Percentiles rank a stretch among this genome's conserved stretches.
Conservation (phyloP, 768 basidiomycete species). For the Hygrophorus pudorinus region DNA sequence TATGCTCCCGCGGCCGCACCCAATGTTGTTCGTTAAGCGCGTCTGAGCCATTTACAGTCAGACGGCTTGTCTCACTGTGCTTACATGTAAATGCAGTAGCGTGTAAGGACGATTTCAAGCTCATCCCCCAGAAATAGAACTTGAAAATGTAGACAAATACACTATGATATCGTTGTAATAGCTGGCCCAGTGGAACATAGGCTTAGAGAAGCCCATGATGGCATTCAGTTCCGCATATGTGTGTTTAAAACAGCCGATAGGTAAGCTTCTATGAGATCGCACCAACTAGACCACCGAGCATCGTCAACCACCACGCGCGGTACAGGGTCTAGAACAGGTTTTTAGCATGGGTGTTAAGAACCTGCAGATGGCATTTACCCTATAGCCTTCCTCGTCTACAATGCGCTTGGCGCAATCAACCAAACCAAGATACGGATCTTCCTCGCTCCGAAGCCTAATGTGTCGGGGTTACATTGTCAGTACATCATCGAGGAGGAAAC, state of each 20-base stretch:
- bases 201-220: neutral
- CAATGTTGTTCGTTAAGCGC: too few species aligned
- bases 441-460: constrained; percentile 59
- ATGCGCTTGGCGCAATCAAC: constrained; percentile 71
- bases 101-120: too few species aligned
- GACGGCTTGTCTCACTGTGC: too few species aligned
- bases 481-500: constrained; percentile 1
- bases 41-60: too few species aligned
- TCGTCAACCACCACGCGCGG: constrained; percentile 80
- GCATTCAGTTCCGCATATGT: neutral
- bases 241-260: neutral
- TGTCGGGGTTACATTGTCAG: constrained; percentile 1
- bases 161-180: too few species aligned
- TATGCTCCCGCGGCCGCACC: too few species aligned
- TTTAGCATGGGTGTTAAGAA: too few species aligned
- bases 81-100: too few species aligned
- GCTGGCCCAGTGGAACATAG: too few species aligned
- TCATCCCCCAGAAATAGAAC: too few species aligned
- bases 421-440: constrained; percentile 69
- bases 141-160: too few species aligned
- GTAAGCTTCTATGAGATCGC: constrained; percentile 33
- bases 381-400: constrained; percentile 68
- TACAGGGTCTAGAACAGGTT: constrained; percentile 35
- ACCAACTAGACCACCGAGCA: constrained; percentile 50
- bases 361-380: constrained; percentile 10